Base-by-base conservation (phyloP, 805 yeast genomes). In the Zygotorulaspora florentina region DNA sequence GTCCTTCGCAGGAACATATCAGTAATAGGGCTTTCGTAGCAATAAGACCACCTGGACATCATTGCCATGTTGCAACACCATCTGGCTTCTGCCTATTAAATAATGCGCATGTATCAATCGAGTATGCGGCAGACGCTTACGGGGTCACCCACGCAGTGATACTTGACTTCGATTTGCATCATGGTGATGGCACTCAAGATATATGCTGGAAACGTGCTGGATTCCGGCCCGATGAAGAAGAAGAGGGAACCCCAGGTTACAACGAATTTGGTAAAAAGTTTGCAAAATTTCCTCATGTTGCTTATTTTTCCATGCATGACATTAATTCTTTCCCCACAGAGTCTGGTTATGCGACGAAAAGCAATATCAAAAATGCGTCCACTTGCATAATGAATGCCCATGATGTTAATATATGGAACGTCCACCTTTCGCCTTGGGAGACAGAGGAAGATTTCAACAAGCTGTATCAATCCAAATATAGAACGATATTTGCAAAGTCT, bases 111-210 rank as follows among this genome's bases (percentile, higher is more conserved):
- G 79, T 87, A 28, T 87, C 85, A 2, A 79, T 85, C 20, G 90
- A 85, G 57, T 87, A 87, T 58, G 95, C 95, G 0, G 74, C 71
- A 43, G 76, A 70, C 35, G 62, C 70, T 7, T 77, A 83, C 55
- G 79, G 72, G 1, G 80, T 87, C 2, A 82, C 91, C 0, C 95
- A 87, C 66, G 88, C 88, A 13, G 89, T 84, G 0, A 83, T 87
- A 15, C 65, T 87, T 26, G 96, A 87, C 62, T 83, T 87, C 51
- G 96, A 87, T 62, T 70, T 87, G 35, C 96, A 87, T 59, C 96
- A 87, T 59, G 96, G 95, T 13, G 96, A 87, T 64, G 96, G 96
- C 11, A 77, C 87, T 6, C 95, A 87, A 56, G 95, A 87, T 62
- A 83, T 87, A 23, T 81, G 90, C 56, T 87, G 90, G 89, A 82